Conservation (phyloP, 495 filamentous ascomycete genomes). For the Barbatosphaeria neglecta region DNA sequence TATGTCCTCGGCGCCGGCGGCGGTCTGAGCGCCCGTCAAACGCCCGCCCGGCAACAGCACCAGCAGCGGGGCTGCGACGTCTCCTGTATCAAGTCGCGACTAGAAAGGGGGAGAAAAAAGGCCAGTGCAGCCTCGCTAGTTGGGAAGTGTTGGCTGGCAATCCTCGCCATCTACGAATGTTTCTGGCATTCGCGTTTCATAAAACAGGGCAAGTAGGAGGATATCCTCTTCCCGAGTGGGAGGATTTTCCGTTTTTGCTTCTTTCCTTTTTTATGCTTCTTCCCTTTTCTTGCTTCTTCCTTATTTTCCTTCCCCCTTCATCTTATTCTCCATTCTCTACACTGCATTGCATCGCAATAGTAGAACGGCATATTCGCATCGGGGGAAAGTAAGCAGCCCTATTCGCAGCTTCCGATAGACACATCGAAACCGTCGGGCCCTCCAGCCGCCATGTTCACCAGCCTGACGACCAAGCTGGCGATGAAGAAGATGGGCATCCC, state of each 20-base stretch:
- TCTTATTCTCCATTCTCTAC: not conserved
- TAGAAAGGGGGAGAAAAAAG: not conserved
- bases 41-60: too few relatives aligned
- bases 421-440: too few relatives aligned
- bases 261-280: too few relatives aligned
- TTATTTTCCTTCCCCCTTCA: not conserved
- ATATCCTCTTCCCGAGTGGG: not conserved
- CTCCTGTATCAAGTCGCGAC: constrained; percentile 17
- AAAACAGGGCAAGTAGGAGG: not conserved
- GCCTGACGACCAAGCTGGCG: constrained; percentile 36
- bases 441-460: constrained; percentile 27
- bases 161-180: constrained; percentile 8
- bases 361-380: not conserved
- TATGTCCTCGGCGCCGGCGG: too few relatives aligned
- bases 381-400: not conserved
- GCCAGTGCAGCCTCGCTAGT: not conserved
- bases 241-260: not conserved
- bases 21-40: constrained; percentile 1
- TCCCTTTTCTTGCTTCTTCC: too few relatives aligned
- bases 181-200: constrained; percentile 1
- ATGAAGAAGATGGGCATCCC: constrained; percentile 33
- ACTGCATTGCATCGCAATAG: not conserved
- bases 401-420: not conserved
- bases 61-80: constrained; percentile 15
- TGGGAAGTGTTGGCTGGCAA: constrained; percentile 5